Conservation (phyloP, 169 alveolate species). For the Eimeria maxima region DNA sequence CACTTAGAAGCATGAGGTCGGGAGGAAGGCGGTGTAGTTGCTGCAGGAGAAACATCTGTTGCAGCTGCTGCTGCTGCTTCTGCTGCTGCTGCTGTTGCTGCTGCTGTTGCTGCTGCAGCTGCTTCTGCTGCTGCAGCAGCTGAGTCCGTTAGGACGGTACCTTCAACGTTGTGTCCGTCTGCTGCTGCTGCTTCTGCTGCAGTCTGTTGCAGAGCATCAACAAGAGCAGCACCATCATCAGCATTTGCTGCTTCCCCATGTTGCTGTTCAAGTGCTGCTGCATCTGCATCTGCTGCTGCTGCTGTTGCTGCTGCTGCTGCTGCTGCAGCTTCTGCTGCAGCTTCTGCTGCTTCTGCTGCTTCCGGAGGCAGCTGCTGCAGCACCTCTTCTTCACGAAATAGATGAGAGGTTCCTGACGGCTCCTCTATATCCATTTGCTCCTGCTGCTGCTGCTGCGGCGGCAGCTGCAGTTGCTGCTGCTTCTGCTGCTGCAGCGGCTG, state of each 20-base stretch:
- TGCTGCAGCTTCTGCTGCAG: conserved; percentile 12
- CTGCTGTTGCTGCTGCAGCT: background rate
- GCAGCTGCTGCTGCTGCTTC: background rate
- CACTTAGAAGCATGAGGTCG: conserved; percentile 31
- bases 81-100: conserved; percentile 21
- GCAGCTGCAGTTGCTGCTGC: conserved; percentile 38
- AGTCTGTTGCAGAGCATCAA: background rate
- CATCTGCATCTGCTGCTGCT: no score
- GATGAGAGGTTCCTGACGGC: conserved; percentile 1
- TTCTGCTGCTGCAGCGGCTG: conserved; percentile 19
- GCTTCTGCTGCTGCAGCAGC: conserved; percentile 32
- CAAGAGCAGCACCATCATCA: background rate
- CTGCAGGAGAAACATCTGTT: background rate
- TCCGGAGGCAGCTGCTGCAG: conserved; percentile 28
- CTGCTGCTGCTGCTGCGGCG: conserved; percentile 32
- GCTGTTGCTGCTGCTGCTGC: background rate
- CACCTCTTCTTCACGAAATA: conserved; percentile 14
- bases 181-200: conserved; percentile 10
- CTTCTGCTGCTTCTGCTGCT: background rate
- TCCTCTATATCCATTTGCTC: background rate
- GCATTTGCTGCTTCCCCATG: no score
- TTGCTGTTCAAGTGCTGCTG: no score
- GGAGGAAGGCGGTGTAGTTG: background rate
- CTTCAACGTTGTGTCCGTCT: background rate
- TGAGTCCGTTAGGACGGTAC: background rate